Conservation (phyloP, 768 basidiomycete genomes). For the Erythrobasidium yunnanense region DNA sequence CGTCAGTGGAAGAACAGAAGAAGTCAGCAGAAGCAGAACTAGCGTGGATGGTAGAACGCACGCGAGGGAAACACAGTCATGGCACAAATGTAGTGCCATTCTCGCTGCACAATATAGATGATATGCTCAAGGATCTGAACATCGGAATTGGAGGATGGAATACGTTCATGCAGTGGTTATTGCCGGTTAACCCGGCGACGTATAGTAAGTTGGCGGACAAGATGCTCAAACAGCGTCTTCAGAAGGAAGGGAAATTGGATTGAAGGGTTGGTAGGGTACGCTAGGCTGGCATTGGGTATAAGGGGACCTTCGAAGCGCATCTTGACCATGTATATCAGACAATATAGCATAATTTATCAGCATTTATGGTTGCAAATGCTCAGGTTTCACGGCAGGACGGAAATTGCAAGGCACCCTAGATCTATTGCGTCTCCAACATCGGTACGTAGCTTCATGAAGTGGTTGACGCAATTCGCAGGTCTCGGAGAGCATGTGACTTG, state of each 20-base stretch:
- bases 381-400: too few species aligned
- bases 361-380: too few species aligned
- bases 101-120: constrained; percentile 28
- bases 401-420: too few species aligned
- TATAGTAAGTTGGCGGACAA: constrained; percentile 2
- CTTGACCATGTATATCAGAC: too few species aligned
- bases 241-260: constrained; percentile 2
- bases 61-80: constrained; percentile 16
- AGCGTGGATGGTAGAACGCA: constrained; percentile 19
- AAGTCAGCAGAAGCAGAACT: constrained; percentile 1
- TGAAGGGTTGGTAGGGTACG: too few species aligned
- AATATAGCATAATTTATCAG: too few species aligned
- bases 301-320: too few species aligned
- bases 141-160: constrained; percentile 9
- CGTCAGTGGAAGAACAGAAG: constrained; percentile 10
- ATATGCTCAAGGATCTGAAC: constrained; percentile 18
- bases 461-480: too few species aligned
- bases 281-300: too few species aligned
- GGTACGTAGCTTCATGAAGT: too few species aligned
- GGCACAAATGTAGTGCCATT: constrained; percentile 27
- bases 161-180: constrained; percentile 18
- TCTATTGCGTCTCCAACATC: too few species aligned
- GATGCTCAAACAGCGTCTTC: background rate
- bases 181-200: constrained; percentile 18
- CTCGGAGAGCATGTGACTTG: too few species aligned